Evolutionary conservation across 192 early-diverging fungal species (phyloP), one percentile per base, ranked within the genome.

Genomic region (Chytriomyces sp.): DNA sequence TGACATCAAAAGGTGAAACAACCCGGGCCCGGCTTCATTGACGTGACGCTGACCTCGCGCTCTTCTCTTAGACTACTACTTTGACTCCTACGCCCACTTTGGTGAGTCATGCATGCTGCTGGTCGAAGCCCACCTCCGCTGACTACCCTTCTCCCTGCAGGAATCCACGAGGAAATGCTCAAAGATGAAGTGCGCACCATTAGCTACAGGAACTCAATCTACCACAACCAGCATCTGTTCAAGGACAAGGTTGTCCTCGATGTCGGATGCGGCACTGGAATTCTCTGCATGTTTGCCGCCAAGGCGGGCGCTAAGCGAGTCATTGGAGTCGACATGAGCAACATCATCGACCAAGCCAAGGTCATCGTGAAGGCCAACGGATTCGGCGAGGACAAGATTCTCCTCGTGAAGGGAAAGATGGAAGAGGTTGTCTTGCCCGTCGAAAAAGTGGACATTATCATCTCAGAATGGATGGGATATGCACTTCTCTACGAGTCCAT

Each of bases 391-490:
- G 91, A 92, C 82, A 93, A 93, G 50, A 89, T 99, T 64, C 91
- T 93, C 8, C 88, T 99, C 67, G 86, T 97, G 43, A 91, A 96
- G 85, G 97, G 98, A 67, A 96, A 96, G 84, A 97, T 99, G 89
- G 98, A 99, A 83, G 97, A 99, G 76, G 93, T 99, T 18, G 81
- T 82, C 16, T 86, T 99, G 69, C 97, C 98, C 23, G 96, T 95
- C 53, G 89, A 93, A 64, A 93, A 98, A 81, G 97, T 98, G 45
- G 98, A 99, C 82, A 98, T 99, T 76, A 99, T 99, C 69, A 96
- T 99, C 70, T 97, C 95, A 6, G 98, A 99, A 79, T 99, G 98
- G 98, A 99, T 99, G 98, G 98, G 98, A 26, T 99, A 99, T 86
- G 96, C 94, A 79, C 90, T 99, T 78, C 85, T 98, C 50, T 98